phyloP scores from a whole-genome alignment of 768 basidiomycete species.

The Boletus edulis region DNA sequence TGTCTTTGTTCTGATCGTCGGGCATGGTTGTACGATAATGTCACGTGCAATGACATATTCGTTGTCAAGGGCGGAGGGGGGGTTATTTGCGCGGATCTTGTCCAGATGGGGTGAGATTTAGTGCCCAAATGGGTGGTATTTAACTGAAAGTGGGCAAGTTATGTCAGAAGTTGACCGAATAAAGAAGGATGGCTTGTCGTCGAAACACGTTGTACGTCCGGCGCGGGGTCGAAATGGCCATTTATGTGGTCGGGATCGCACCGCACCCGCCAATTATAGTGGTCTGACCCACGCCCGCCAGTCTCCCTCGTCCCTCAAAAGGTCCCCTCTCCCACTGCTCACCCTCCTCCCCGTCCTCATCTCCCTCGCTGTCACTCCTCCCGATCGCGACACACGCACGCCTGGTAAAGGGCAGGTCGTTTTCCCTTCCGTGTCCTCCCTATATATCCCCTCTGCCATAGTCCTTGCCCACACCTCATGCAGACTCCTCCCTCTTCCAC shows the following conservation, averaged over 20 bases:
- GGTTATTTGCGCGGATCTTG: conserved; percentile 26
- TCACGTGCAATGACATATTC: conserved; percentile 15
- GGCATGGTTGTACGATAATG: conserved; percentile 13
- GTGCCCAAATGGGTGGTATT: conserved; percentile 11
- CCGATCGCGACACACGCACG: conserved; percentile 3
- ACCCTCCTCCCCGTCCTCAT: conserved; percentile 23
- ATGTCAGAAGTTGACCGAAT: conserved; percentile 16
- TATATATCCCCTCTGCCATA: conserved; percentile 23
- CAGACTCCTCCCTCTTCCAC: conserved; percentile 36
- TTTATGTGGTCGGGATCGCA: conserved; percentile 52
- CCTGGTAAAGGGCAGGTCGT: conserved; percentile 34
- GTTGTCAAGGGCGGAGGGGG: conserved; percentile 25
- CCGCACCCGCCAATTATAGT: conserved; percentile 51
- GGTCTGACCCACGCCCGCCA: conserved; percentile 42
- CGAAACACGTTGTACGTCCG: conserved; percentile 78
- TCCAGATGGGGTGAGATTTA: conserved; percentile 5
- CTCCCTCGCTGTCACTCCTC: conserved; percentile 21
- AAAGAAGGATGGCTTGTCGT: conserved; percentile 40
- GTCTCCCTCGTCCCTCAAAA: conserved; percentile 37
- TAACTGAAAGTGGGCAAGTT: conserved; percentile 22
- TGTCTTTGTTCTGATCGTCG: not conserved
- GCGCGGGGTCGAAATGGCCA: conserved; percentile 57
- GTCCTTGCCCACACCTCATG: conserved; percentile 17
- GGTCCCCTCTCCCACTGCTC: conserved; percentile 20
- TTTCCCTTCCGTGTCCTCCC: conserved; percentile 7